Evolutionary conservation across 305 asterid species (phyloP).

Genomic region (Solanum chacoense): DNA sequence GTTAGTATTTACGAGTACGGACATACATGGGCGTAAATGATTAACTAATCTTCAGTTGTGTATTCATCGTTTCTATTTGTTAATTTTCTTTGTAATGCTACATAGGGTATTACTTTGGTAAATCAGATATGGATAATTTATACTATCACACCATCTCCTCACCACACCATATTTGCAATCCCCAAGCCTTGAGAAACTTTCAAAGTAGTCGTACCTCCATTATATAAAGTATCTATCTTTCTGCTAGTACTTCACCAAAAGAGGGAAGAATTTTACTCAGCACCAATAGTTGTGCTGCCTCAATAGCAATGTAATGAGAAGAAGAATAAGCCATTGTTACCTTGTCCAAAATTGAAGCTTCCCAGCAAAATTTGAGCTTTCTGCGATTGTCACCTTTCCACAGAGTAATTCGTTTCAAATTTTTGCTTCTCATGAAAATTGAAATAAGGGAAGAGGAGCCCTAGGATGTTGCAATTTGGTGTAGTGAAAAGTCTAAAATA

Average conservation of each 20-base stretch:
- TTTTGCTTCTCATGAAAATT: background rate
- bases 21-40: background rate
- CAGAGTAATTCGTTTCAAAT: background rate
- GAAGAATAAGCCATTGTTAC: background rate
- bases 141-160: background rate
- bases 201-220: background rate
- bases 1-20: background rate
- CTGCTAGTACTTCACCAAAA: background rate
- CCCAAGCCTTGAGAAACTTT: background rate
- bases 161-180: background rate
- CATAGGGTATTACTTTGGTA: background rate
- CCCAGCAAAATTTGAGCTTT: background rate
- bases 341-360: background rate
- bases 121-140: background rate
- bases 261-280: background rate
- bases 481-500: background rate
- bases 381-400: background rate
- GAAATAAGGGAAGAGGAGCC: background rate
- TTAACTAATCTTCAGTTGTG: background rate
- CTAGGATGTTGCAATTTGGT: background rate
- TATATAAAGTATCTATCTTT: background rate
- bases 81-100: background rate
- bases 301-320: background rate
- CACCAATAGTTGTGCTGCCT: background rate
- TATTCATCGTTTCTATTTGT: background rate